A percentile compares a stretch with the other conserved stretches of the same genome.
phyloP scores from a whole-genome alignment of 495 filamentous ascomycete genomes.

The Penicillium samsonianum region DNA sequence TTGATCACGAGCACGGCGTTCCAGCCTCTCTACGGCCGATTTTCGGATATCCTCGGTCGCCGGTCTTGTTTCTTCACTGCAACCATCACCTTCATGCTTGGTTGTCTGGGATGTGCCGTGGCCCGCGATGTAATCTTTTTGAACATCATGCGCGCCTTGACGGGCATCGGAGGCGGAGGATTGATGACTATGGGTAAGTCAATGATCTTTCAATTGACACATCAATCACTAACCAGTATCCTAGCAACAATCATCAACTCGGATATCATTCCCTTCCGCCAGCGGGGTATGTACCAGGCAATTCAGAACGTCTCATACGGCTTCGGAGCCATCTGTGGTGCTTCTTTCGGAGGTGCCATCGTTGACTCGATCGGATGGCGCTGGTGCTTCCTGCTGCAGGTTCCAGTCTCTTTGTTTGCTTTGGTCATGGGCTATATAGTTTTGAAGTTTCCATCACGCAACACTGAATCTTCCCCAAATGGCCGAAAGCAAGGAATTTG shows the following conservation, averaged over 20 bases:
- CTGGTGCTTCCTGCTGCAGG: conserved; percentile 54
- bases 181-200: conserved; percentile 62
- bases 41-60: conserved; percentile 49
- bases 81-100: conserved; percentile 46
- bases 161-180: conserved; percentile 63
- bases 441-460: conserved; percentile 42
- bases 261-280: conserved; percentile 64
- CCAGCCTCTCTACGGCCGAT: conserved; percentile 54
- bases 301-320: conserved; percentile 63
- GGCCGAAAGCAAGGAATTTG: conserved; percentile 42
- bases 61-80: conserved; percentile 44
- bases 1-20: conserved; percentile 62
- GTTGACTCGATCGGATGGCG: conserved; percentile 69
- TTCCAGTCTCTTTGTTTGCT: conserved; percentile 54
- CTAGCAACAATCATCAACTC: conserved; percentile 65
- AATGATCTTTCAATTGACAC: background rate
- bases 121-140: conserved; percentile 60
- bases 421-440: conserved; percentile 56
- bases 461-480: conserved; percentile 22
- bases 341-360: conserved; percentile 64
- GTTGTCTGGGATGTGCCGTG: conserved; percentile 49
- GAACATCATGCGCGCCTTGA: conserved; percentile 77
- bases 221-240: conserved; percentile 3
- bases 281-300: conserved; percentile 65
- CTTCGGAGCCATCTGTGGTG: conserved; percentile 66